Evolutionary conservation across 106 monocot species (phyloP), one percentile per base, ranked within the genome.

Genomic region (Dioscorea zingiberensis): DNA sequence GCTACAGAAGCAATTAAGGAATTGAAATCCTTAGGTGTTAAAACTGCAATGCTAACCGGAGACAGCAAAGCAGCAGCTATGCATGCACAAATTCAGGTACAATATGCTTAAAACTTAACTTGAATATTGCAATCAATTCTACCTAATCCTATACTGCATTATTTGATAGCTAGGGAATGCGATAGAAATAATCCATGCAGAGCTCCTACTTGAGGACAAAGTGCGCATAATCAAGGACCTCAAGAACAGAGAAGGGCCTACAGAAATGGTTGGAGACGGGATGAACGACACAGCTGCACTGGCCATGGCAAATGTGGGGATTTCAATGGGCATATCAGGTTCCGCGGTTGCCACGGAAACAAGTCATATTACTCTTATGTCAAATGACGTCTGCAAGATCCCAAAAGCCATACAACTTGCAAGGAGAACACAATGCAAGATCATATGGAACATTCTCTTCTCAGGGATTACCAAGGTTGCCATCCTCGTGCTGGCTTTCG

Each of bases 251-350:
- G 64, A 73, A 71, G 93, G 89, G 0, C 29, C 84, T 15, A 82
- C 73, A 22, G 30, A 76, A 14, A 98, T 98, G 97, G 79, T 98
- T 26, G 92, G 97, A 21, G 97, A 98, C 71, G 97, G 97, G 0
- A 84, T 98, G 81, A 93, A 98, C 47, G 97, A 98, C 62, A 92
- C 97, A 21, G 92, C 97, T 21, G 86, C 89, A 48, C 65, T 98
- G 32, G 93, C 86, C 22, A 73, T 67, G 47, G 92, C 97, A 2
- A 63, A 82, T 44, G 92, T 98, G 17, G 97, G 97, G 22, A 92
- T 98, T 69, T 93, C 97, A 3, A 98, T 98, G 97, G 97, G 97
- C n/a, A 70, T 98, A 48, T 92, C 92, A 17, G 97, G 97, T n/a
- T 92, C 92, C 12, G 97, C 89, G 1, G 84, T 98, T 5, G 89